A percentile compares a stretch with the other conserved stretches of the same genome.
Evolutionary conservation across 768 basidiomycete species (phyloP).

Genomic region (Rhizopogon vesiculosus): DNA sequence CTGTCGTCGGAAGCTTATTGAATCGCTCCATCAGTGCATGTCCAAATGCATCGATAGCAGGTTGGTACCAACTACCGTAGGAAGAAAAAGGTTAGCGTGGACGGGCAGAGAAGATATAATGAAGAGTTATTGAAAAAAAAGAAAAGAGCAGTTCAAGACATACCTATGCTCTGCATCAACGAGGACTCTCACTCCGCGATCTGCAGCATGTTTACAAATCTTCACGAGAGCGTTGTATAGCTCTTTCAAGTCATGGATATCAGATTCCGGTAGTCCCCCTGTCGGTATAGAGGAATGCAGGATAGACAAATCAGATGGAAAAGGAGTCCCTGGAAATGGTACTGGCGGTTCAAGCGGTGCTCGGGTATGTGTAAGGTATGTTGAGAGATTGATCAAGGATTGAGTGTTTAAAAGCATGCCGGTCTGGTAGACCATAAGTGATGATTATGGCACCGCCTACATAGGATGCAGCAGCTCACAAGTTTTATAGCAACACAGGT

Average conservation of each 20-base stretch:
- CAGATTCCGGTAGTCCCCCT: conserved; percentile 40
- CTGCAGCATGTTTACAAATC: conserved; percentile 62
- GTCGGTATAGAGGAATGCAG: conserved; percentile 26
- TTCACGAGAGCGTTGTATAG: conserved; percentile 56
- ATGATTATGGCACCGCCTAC: not conserved
- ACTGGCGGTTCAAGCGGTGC: conserved; percentile 28
- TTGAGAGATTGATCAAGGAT: conserved; percentile 58
- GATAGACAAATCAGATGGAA: conserved; percentile 52
- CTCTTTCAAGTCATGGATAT: conserved; percentile 55
- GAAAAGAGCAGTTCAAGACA: not conserved
- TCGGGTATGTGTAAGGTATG: conserved; percentile 46
- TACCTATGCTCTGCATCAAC: conserved; percentile 86
- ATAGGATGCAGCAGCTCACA: conserved; percentile 33
- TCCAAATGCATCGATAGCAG: conserved; percentile 80
- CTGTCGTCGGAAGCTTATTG: conserved; percentile 39
- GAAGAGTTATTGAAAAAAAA: too few relatives aligned
- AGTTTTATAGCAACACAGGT: conserved; percentile 89
- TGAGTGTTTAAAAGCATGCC: conserved; percentile 63
- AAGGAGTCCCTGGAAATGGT: conserved; percentile 68
- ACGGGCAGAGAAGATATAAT: too few relatives aligned
- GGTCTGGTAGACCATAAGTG: conserved; percentile 35
- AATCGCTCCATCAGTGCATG: conserved; percentile 72
- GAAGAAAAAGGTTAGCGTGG: not conserved
- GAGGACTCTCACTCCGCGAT: conserved; percentile 62
- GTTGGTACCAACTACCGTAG: conserved; percentile 52